phyloP scores from a whole-genome alignment of 805 yeast species.

The Wickerhamomyces silvicola region DNA sequence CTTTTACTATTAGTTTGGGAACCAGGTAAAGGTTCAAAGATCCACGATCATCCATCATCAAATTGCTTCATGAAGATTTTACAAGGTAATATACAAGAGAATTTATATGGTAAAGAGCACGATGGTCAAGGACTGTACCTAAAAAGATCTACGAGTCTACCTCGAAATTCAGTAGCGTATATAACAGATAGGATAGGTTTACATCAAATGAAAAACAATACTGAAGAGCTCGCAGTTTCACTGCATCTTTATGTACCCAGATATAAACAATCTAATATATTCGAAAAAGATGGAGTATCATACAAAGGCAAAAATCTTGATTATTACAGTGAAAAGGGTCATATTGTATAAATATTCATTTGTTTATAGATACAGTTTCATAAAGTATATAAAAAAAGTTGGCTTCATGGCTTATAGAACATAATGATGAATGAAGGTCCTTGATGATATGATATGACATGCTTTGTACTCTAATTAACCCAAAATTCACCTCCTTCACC shows the following conservation, averaged over 20 bases:
- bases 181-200: constrained; percentile 40
- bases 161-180: constrained; percentile 34
- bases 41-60: constrained; percentile 44
- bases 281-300: constrained; percentile 2
- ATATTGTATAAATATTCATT: neutral
- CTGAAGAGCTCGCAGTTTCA: constrained; percentile 29
- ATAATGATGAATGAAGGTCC: neutral
- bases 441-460: no score
- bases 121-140: neutral
- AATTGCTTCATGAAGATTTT: constrained; percentile 43
- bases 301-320: neutral
- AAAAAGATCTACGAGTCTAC: constrained; percentile 8
- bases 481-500: constrained; percentile 32
- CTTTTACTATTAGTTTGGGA: constrained; percentile 39
- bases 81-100: constrained; percentile 22
- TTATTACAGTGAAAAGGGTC: constrained; percentile 1
- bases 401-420: neutral
- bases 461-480: no score
- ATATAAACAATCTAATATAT: constrained; percentile 3
- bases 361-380: neutral
- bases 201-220: constrained; percentile 35
- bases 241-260: constrained; percentile 41
- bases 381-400: no score
- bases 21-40: constrained; percentile 37
- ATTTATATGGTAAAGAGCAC: constrained; percentile 5